phyloP scores from a whole-genome alignment of 805 yeast species.

The Metschnikowia reukaufii region DNA sequence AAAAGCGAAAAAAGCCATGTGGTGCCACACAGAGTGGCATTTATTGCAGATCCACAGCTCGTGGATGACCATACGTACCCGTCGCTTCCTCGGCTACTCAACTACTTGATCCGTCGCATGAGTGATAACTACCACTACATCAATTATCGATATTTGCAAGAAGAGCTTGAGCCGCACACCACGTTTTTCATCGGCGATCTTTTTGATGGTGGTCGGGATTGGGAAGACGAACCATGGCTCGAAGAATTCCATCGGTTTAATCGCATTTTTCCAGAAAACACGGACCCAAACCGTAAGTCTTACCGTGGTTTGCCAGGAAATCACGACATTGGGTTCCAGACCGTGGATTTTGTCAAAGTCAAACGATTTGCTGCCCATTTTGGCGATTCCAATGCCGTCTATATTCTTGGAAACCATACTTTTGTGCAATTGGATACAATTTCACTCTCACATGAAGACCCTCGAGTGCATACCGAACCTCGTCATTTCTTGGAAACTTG shows the following conservation, averaged over 20 bases:
- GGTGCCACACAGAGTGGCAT: conserved; percentile 47
- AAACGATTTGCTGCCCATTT: conserved; percentile 68
- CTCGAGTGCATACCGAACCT: conserved; percentile 49
- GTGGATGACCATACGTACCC: conserved; percentile 90
- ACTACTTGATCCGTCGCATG: conserved; percentile 56
- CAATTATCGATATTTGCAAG: conserved; percentile 64
- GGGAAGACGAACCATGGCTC: conserved; percentile 70
- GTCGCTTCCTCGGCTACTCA: conserved; percentile 51
- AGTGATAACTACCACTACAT: conserved; percentile 79
- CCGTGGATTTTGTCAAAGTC: conserved; percentile 55
- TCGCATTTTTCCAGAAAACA: conserved; percentile 58
- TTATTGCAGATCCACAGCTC: conserved; percentile 93
- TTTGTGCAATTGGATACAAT: conserved; percentile 77
- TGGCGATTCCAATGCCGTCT: conserved; percentile 63
- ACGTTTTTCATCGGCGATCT: conserved; percentile 85
- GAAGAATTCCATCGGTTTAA: conserved; percentile 70
- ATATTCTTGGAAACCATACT: conserved; percentile 69
- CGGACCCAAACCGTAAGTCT: conserved; percentile 34
- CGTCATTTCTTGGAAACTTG: conserved; percentile 48
- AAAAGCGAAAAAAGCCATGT: too few species aligned
- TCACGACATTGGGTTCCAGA: conserved; percentile 95
- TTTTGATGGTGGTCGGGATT: conserved; percentile 92
- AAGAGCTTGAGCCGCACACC: conserved; percentile 66
- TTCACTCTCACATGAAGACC: conserved; percentile 62
- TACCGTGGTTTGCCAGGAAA: conserved; percentile 71